Percentiles rank a stretch among this genome's conserved stretches.
These are phyloP conservation scores for Botryotinia globosa DNA, from an alignment of 2,329 filamentous ascomycete genomes.

Conservation along the genomic window DNA sequence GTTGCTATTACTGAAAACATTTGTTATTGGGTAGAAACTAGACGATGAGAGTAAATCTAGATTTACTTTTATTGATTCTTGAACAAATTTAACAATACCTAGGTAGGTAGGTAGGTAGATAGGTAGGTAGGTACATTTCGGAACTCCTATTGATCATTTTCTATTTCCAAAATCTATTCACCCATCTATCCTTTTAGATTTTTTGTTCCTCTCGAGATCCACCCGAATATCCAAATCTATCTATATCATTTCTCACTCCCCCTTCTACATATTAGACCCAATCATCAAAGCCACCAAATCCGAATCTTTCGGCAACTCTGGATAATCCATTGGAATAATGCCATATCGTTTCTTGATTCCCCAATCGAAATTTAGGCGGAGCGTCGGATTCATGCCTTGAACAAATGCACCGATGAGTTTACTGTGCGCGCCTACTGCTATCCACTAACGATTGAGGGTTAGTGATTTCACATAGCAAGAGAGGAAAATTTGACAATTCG, in stretches of 20 bases:
- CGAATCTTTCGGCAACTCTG: conserved; percentile 37
- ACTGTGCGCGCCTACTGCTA: conserved; percentile 46
- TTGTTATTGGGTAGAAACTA: accelerated
- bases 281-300: conserved; percentile 44
- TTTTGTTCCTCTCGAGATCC: neutral
- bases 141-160: neutral
- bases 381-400: conserved; percentile 44
- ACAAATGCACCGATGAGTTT: conserved; percentile 43
- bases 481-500: neutral
- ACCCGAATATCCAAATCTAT: neutral
- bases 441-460: conserved; percentile 32
- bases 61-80: no score
- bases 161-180: neutral
- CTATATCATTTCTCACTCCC: neutral
- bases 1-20: neutral
- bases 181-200: neutral
- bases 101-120: no score
- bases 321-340: conserved; percentile 33
- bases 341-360: conserved; percentile 35
- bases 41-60: neutral
- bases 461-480: neutral
- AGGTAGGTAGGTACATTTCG: neutral
- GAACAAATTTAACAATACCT: neutral
- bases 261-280: conserved; percentile 41
- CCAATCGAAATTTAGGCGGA: conserved; percentile 38